Base-by-base conservation (phyloP, 139 green algal species). In the Ostreobium quekettii region DNA sequence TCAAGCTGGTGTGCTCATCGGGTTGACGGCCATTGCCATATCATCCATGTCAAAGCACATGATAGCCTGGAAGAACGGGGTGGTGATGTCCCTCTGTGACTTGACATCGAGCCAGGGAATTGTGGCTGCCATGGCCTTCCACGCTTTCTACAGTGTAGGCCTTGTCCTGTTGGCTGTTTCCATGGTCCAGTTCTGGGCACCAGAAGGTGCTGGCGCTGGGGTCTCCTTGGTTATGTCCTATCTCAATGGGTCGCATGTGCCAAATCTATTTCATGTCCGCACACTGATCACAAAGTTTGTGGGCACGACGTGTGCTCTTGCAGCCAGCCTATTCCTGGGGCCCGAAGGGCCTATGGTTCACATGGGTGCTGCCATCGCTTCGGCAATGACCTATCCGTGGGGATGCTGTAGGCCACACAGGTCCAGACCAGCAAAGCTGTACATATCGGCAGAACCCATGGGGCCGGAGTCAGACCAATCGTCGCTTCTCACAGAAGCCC, bases 311-410 rank as follows among this genome's bases (percentile, higher is more conserved):
- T 82, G 84, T 24, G 81, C 76, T 3, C 85, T 95, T 47, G 76
- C 86, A n/a, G 88, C 80, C 0, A 86, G 87, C 0, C 78, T 95
- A 36, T 83, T 87, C 0, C 75, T 94, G 2, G 88, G 88, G 53
- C 94, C 94, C 72, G 88, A 95, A 70, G 88, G 88, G 2, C 88
- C 88, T 2, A 86, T 94, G 38, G 83, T 95, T 28, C 88, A 95
- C 71, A 89, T 83, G 4, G 82, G 82, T 24, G 76, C 86, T 4
- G 86, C 79, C 56, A 79, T 95, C 11, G 87, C 78, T 3, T 80
- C 85, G 4, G 67, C 85, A 31, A 15, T 87, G n/a, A n/a, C n/a
- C n/a, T n/a, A n/a, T n/a, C n/a, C n/a, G n/a, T n/a, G n/a, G n/a
- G n/a, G n/a, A n/a, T n/a, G n/a, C n/a, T n/a, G n/a, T n/a, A n/a